Evolutionary conservation across 1,284 basidiomycete species (phyloP), one percentile per base, ranked within the genome.

Genomic region (Fomes fomentarius): DNA sequence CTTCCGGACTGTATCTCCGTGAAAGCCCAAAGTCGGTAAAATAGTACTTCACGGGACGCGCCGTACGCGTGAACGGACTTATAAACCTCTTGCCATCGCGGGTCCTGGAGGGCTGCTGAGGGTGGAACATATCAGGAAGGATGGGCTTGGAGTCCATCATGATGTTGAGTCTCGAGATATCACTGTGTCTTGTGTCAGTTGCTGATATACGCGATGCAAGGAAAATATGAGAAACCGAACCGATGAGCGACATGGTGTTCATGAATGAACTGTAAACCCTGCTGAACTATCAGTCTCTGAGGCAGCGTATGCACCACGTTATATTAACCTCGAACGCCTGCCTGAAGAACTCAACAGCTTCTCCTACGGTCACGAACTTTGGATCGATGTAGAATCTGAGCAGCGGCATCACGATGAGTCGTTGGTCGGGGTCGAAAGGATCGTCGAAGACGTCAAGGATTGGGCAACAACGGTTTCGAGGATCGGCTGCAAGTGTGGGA

Each of bases 1-100:
- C 21, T 0, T 44, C 40, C 9, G 45, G 22, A 49, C 58, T 40
- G 48, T 64, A 64, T 12, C 51, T 51, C 15, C 67, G 59, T 5
- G 75, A 74, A 6, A 71, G 45, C 1, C 71, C 71, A 10, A 75
- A 76, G 44, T 75, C 67, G n/a, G 57, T 59, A 35, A 60, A 62
- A 30, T 68, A 68, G 50, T 75, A 75, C 26, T 60, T 63, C 7
- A 65, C 54, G 1, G 67, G 66, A 3, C 52, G 51, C 14, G 35
- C 35, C 17, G 7, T 37, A 9, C 35, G 15, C 3, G 15, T 14
- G 35, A 9, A 37, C 7, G 28, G 28, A 30, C 28, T 6, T 30
- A 30, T 30, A 30, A 7, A 6, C 28, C 12, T 30, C 28, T 12
- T 30, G 28, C 12, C 28, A 30, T 30, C 7, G 12, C 6, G 28